A percentile compares a stretch with the other conserved stretches of the same genome.
Evolutionary conservation across 1,284 basidiomycete species (phyloP).

Genomic region (Malassezia nana): DNA sequence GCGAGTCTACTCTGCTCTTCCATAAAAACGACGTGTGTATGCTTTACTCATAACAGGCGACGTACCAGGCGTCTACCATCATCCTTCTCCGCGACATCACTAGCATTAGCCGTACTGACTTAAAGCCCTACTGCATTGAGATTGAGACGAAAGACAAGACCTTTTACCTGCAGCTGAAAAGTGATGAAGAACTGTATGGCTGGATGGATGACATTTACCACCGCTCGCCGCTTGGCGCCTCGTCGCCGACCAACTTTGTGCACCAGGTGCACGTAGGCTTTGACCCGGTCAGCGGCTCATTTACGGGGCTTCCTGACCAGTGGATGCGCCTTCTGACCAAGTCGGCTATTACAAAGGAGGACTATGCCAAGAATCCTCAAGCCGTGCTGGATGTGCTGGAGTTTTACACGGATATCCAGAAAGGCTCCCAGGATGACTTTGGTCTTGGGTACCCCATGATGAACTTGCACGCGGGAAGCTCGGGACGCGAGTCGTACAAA

Average conservation of each 20-base stretch:
- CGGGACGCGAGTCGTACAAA: constrained; percentile 18
- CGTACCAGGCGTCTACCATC: constrained; percentile 58
- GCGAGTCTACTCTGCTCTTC: constrained; percentile 67
- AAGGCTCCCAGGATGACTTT: constrained; percentile 68
- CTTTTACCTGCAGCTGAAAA: constrained; percentile 76
- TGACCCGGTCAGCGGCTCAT: constrained; percentile 82
- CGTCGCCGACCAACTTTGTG: constrained; percentile 89
- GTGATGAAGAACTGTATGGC: constrained; percentile 85
- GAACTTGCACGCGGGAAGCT: constrained; percentile 40
- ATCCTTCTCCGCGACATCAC: constrained; percentile 69
- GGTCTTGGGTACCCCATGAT: constrained; percentile 46
- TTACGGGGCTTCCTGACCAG: constrained; percentile 91
- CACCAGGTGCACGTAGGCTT: constrained; percentile 98
- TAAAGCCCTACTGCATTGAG: constrained; percentile 77
- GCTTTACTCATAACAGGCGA: constrained; percentile 50
- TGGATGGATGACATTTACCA: constrained; percentile 96
- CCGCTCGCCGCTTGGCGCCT: constrained; percentile 78
- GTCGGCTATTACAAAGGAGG: constrained; percentile 92
- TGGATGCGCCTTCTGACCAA: constrained; percentile 92
- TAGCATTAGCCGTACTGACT: constrained; percentile 77
- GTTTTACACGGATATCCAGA: constrained; percentile 96
- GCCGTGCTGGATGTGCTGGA: constrained; percentile 94
- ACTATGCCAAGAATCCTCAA: constrained; percentile 91
- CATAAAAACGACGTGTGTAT: constrained; percentile 79
- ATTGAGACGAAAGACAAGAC: constrained; percentile 65